Conservation (phyloP, 306 rosid species). For the Mimosa pudica region DNA sequence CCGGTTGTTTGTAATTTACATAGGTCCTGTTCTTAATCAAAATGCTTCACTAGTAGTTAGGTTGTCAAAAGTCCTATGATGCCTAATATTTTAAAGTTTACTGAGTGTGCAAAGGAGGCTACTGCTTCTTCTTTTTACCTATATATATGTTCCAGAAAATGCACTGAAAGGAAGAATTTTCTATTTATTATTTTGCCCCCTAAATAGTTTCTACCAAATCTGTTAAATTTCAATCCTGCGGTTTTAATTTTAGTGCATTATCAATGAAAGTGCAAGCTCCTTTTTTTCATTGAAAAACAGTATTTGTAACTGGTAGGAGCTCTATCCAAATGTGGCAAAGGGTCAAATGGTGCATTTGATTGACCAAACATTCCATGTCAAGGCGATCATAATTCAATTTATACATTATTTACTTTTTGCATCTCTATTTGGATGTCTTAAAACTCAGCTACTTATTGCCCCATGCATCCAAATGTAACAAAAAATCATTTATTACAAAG, state of each 20-base stretch:
- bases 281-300: background rate
- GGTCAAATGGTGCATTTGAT: conserved; percentile 19
- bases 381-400: conserved; percentile 4
- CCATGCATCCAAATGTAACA: conserved; percentile 7
- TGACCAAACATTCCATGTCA: conserved; percentile 2
- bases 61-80: background rate
- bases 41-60: background rate
- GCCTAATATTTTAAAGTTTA: conserved; percentile 2
- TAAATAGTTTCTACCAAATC: background rate
- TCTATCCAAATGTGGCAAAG: background rate
- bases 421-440: conserved; percentile 7
- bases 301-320: background rate
- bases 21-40: background rate
- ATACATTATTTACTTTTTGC: conserved; percentile 23
- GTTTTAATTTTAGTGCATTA: background rate
- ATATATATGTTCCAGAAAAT: conserved; percentile 5
- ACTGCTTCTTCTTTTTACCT: background rate
- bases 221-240: background rate
- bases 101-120: background rate
- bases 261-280: background rate
- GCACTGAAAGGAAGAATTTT: background rate
- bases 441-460: conserved; percentile 17
- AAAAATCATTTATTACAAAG: background rate
- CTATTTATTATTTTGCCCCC: conserved; percentile 8
- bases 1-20: conserved; percentile 13